Evolutionary conservation across 1,139 yeast genomes (phyloP), one percentile per base, ranked within the genome.

Genomic region (Blastobotrys proliferans): DNA sequence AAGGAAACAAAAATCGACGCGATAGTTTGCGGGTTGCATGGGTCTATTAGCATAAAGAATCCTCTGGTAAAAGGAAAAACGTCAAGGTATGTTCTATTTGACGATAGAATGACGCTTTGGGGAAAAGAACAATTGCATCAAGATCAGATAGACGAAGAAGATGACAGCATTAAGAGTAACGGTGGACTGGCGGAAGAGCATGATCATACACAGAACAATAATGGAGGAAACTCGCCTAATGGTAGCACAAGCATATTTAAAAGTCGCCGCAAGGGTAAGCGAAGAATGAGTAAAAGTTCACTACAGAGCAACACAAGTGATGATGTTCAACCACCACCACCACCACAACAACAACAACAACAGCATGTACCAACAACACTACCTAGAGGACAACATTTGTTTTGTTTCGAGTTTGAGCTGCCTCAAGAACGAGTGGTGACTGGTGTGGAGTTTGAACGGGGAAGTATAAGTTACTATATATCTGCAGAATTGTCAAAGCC

Each of bases 371-470:
- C 26, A n/a, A n/a, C n/a, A n/a, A 39, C 45, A n/a, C 43, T 51
- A n/a, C 55, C 54, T 9, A 43, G 51, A 52, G 97, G 97, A 22
- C 92, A 85, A 56, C 97, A 88, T 62, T 68, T 86, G 30, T 88
- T 88, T 60, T 95, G 95, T 11, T 88, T 88, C 57, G 78, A 83
- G 40, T 85, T 87, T 35, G 81, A 77, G 51, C 69, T 88, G 22
- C 95, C 96, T 1, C 73, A 73, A 52, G 79, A 76, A 53, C 74
- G 84, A 49, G 72, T 86, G 3, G 81, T 73, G 60, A 83, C 92
- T 21, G 80, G 90, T 45, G 75, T 88, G 21, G 84, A 81, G 52
- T 88, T 88, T 57, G 96, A 90, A 51, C 79, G 82, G 53, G 97
- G 97, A 8, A 75, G 86, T 16, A 84, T 88, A n/a, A 63, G 76